Conservation (phyloP, 208 protist genomes). For the Leishmania major region DNA sequence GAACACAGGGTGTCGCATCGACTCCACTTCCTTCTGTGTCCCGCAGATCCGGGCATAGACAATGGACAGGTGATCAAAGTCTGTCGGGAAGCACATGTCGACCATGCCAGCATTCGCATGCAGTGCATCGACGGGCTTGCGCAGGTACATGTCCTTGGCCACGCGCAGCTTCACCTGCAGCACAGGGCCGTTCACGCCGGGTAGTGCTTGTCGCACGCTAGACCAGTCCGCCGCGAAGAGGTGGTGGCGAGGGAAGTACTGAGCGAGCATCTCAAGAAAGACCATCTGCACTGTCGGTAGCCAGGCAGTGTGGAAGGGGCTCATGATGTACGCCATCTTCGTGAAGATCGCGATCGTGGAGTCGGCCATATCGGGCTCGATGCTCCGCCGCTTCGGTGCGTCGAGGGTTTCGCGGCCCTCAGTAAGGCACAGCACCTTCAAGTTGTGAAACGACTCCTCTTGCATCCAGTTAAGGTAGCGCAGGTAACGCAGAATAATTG, state of each 20-base stretch:
- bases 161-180: slow-evolving; percentile 85
- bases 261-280: slow-evolving; percentile 70
- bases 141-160: slow-evolving; percentile 79
- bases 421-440: slow-evolving; percentile 85
- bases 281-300: slow-evolving; percentile 82
- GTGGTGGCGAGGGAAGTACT: slow-evolving; percentile 87
- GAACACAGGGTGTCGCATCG: slow-evolving; percentile 78
- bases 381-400: slow-evolving; percentile 46
- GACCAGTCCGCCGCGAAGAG: slow-evolving; percentile 80
- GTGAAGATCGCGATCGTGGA: slow-evolving; percentile 50
- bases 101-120: slow-evolving; percentile 83
- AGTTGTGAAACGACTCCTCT: slow-evolving; percentile 84
- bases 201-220: slow-evolving; percentile 58
- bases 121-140: slow-evolving; percentile 55
- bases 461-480: slow-evolving; percentile 88
- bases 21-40: slow-evolving; percentile 66
- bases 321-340: slow-evolving; percentile 77
- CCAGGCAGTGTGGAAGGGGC: slow-evolving; percentile 75
- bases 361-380: slow-evolving; percentile 68
- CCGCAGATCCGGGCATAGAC: slow-evolving; percentile 77
- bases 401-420: slow-evolving; percentile 81
- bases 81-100: slow-evolving; percentile 89
- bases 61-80: slow-evolving; percentile 73
- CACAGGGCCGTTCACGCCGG: slow-evolving; percentile 77
- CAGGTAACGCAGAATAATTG: slow-evolving; percentile 83